Conservation (phyloP, 805 yeast genomes). For the Metschnikowia similis region DNA sequence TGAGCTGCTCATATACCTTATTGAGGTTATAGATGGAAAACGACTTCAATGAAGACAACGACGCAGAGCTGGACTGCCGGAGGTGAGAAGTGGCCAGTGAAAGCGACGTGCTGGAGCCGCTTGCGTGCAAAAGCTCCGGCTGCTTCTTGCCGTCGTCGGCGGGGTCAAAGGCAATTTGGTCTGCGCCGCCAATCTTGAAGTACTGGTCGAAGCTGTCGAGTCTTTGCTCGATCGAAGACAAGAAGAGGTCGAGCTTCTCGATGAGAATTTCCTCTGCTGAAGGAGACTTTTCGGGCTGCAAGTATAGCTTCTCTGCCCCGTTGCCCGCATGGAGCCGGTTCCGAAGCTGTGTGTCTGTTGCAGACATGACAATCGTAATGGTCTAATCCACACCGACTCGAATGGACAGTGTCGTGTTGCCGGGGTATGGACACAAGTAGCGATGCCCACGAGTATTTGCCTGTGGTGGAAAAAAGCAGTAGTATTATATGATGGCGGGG, state of each 20-base stretch:
- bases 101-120: neutral
- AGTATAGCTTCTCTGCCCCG: neutral
- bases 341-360: conserved; percentile 9
- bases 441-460: neutral
- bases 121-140: neutral
- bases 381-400: neutral
- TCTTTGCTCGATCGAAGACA: conserved; percentile 40
- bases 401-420: neutral
- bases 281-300: neutral
- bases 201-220: conserved; percentile 38
- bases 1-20: conserved; percentile 33
- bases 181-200: conserved; percentile 25
- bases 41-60: conserved; percentile 25
- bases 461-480: neutral
- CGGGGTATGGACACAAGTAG: neutral
- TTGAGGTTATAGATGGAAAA: conserved; percentile 32
- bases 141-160: conserved; percentile 11
- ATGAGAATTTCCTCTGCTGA: conserved; percentile 38
- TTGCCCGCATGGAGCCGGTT: conserved; percentile 7
- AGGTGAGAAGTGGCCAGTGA: conserved; percentile 6
- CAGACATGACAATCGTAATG: neutral
- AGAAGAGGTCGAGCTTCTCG: conserved; percentile 37
- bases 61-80: conserved; percentile 27
- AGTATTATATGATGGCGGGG: neutral
- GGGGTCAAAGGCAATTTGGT: neutral